Conservation (phyloP, 768 basidiomycete genomes). For the Punctularia strigosozonata region DNA sequence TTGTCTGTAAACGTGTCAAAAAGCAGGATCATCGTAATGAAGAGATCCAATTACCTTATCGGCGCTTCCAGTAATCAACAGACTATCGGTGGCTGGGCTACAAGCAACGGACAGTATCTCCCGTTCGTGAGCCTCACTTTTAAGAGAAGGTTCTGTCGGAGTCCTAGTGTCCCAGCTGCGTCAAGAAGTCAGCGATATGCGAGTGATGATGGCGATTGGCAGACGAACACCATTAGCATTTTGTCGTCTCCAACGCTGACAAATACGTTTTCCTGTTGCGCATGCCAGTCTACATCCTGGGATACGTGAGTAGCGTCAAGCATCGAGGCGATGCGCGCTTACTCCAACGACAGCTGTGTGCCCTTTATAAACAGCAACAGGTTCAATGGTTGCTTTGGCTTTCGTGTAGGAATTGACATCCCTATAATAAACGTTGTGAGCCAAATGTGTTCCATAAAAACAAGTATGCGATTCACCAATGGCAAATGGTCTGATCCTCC, state of each 20-base stretch:
- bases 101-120: constrained; percentile 90
- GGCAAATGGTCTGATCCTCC: constrained; percentile 92
- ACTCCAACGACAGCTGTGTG: constrained; percentile 91
- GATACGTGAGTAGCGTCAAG: constrained; percentile 3
- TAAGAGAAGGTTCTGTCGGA: constrained; percentile 50
- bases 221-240: constrained; percentile 78
- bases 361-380: constrained; percentile 72
- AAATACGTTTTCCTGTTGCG: constrained; percentile 69
- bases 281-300: constrained; percentile 96
- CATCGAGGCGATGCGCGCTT: constrained; percentile 17
- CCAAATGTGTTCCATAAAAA: constrained; percentile 76
- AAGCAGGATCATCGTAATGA: not conserved
- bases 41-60: constrained; percentile 57
- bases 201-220: not conserved
- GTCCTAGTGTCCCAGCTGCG: constrained; percentile 88
- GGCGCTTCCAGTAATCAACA: constrained; percentile 84
- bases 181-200: constrained; percentile 5
- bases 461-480: constrained; percentile 53
- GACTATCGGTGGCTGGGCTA: constrained; percentile 67
- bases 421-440: constrained; percentile 66
- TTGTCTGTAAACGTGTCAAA: constrained; percentile 41
- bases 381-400: constrained; percentile 68
- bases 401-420: constrained; percentile 86
- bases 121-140: constrained; percentile 77
- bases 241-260: constrained; percentile 96